Conservation (phyloP, 2,329 filamentous ascomycete species). For the Aureobasidium leucospermi region DNA sequence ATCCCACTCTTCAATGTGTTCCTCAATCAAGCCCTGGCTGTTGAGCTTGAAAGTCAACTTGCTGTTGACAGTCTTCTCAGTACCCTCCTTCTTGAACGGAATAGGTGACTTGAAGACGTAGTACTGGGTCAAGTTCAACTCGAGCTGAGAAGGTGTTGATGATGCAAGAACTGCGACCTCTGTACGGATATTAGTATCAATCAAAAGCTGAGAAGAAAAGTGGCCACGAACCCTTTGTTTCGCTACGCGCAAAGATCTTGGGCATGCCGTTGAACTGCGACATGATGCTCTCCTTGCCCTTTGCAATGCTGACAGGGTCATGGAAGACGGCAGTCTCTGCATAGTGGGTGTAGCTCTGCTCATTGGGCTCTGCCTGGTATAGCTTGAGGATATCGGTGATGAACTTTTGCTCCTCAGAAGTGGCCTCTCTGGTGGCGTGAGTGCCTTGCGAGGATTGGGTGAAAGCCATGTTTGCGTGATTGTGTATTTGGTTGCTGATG, state of each 20-base stretch:
- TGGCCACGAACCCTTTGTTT: slow-evolving; percentile 17
- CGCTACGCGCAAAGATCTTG: slow-evolving; percentile 21
- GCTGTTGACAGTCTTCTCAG: slow-evolving; percentile 21
- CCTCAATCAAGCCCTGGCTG: slow-evolving; percentile 20
- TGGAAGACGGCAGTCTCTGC: slow-evolving; percentile 22
- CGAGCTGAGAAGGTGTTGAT: slow-evolving; percentile 16
- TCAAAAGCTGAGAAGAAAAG: background rate
- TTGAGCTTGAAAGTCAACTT: slow-evolving; percentile 23
- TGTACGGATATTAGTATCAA: background rate
- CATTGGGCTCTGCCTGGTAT: slow-evolving; percentile 20
- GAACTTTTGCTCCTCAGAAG: slow-evolving; percentile 13
- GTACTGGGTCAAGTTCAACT: slow-evolving; percentile 22
- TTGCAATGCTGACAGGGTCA: slow-evolving; percentile 23
- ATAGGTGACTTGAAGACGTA: slow-evolving; percentile 24
- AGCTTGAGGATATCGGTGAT: slow-evolving; percentile 22
- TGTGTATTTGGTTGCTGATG: background rate
- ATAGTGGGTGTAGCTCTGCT: slow-evolving; percentile 22
- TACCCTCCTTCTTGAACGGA: slow-evolving; percentile 14
- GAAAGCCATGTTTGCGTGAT: background rate
- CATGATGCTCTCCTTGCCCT: slow-evolving; percentile 22
- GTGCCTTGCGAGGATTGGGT: slow-evolving; percentile 9
- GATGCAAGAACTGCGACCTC: slow-evolving; percentile 15
- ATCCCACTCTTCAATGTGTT: slow-evolving; percentile 25
- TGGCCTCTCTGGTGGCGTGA: background rate
- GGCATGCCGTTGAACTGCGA: slow-evolving; percentile 25